A percentile compares a stretch with the other conserved stretches of the same genome.
Evolutionary conservation across 2,329 filamentous ascomycete species (phyloP).

Genomic region (Colletotrichum coccodes): DNA sequence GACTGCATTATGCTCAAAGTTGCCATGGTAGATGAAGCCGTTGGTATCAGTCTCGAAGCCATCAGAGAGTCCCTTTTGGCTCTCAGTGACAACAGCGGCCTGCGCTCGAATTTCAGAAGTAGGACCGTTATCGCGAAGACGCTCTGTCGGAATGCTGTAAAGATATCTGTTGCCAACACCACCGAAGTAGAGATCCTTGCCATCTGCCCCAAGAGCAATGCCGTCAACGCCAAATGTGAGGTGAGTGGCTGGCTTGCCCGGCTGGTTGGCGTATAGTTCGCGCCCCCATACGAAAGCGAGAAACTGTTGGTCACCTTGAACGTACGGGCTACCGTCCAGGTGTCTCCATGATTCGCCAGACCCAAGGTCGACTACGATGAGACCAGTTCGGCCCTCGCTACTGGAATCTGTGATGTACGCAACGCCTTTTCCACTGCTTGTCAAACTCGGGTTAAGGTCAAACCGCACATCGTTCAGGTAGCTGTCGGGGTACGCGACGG

Average conservation of each 20-base stretch:
- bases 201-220: neutral
- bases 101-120: neutral
- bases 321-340: constrained; percentile 7
- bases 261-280: neutral
- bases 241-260: neutral
- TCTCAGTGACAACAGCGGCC: neutral
- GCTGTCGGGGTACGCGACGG: neutral
- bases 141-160: constrained; percentile 6
- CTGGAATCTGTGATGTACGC: constrained; percentile 9
- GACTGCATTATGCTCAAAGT: constrained; percentile 1
- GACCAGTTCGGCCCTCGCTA: neutral
- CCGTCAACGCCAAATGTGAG: constrained; percentile 4
- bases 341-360: constrained; percentile 4
- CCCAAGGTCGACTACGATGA: constrained; percentile 2
- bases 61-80: constrained; percentile 6
- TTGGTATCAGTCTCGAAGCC: constrained; percentile 12
- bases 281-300: constrained; percentile 10
- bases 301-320: constrained; percentile 10
- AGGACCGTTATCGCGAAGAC: neutral
- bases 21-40: constrained; percentile 10
- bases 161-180: constrained; percentile 13
- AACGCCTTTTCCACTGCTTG: neutral
- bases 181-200: constrained; percentile 1
- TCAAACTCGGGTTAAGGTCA: constrained; percentile 3
- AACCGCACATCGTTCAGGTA: constrained; percentile 17